These are phyloP conservation scores for Inosperma sp. DNA, from an alignment of 768 basidiomycete species.

Conservation along the genomic window DNA sequence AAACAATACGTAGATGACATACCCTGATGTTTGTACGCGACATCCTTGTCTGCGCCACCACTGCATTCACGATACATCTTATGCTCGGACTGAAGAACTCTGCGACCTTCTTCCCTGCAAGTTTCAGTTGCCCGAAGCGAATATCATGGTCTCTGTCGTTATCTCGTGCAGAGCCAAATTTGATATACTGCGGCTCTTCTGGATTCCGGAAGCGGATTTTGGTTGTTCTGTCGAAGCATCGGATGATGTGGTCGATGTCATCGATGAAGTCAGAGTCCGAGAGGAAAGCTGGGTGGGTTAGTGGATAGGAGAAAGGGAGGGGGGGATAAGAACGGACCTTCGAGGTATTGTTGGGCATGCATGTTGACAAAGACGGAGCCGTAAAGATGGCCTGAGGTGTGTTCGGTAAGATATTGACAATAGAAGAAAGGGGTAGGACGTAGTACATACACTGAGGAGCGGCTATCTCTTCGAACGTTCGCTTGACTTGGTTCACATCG, in stretches of 20 bases:
- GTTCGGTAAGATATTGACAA: background rate
- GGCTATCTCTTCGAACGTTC: slow-evolving; percentile 44
- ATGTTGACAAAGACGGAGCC: slow-evolving; percentile 50
- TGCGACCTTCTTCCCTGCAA: slow-evolving; percentile 33
- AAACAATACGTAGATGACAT: too few relatives aligned
- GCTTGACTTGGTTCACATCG: slow-evolving; percentile 9
- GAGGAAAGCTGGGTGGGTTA: slow-evolving; percentile 19
- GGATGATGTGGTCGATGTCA: slow-evolving; percentile 40
- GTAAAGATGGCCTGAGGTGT: slow-evolving; percentile 38
- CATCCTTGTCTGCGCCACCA: slow-evolving; percentile 20
- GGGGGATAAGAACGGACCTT: slow-evolving; percentile 27
- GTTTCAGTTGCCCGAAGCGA: slow-evolving; percentile 44
- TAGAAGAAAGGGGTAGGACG: slow-evolving; percentile 1
- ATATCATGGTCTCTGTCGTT: slow-evolving; percentile 39
- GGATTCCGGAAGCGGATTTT: slow-evolving; percentile 43
- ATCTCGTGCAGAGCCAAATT: slow-evolving; percentile 43
- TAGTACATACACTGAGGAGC: slow-evolving; percentile 42
- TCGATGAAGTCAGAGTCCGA: slow-evolving; percentile 38
- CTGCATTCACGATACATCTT: slow-evolving; percentile 28
- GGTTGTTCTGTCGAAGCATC: slow-evolving; percentile 44
- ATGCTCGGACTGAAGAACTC: slow-evolving; percentile 35
- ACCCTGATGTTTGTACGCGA: slow-evolving; percentile 28
- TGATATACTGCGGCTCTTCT: slow-evolving; percentile 42
- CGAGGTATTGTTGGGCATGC: slow-evolving; percentile 36
- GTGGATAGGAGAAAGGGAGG: background rate